A percentile compares a stretch with the other conserved stretches of the same genome.
These are phyloP conservation scores for Leucoagaricus sp. DNA, from an alignment of 1,284 basidiomycete species.

Conservation along the genomic window DNA sequence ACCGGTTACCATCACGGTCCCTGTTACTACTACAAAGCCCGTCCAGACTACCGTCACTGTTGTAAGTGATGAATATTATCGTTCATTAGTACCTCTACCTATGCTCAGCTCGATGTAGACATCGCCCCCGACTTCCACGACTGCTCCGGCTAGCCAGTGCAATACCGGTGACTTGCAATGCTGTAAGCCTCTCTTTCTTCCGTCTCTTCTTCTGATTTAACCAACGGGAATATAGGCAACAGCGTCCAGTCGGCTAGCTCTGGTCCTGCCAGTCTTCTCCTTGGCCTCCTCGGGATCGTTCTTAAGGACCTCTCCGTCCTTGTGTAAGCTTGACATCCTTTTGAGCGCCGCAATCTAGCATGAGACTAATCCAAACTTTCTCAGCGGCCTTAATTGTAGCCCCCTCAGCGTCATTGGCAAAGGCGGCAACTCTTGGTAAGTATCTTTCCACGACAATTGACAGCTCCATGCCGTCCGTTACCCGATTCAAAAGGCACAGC, in stretches of 20 bases:
- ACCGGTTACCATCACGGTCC: conserved; percentile 17
- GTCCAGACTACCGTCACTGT: conserved; percentile 18
- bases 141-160: conserved; percentile 23
- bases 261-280: conserved; percentile 4
- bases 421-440: conserved; percentile 22
- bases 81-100: neutral
- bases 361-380: neutral
- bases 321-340: conserved; percentile 12
- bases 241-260: conserved; percentile 12
- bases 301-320: conserved; percentile 20
- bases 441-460: conserved; percentile 6
- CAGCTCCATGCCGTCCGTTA: neutral
- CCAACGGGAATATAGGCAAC: conserved; percentile 16
- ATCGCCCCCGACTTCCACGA: conserved; percentile 13
- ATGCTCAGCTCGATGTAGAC: conserved; percentile 11
- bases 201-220: neutral
- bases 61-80: neutral
- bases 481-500: neutral
- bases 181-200: conserved; percentile 27
- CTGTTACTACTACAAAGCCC: conserved; percentile 18
- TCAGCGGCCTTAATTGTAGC: conserved; percentile 21
- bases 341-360: neutral
- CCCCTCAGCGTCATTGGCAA: conserved; percentile 23
- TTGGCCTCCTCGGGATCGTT: conserved; percentile 22
- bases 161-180: conserved; percentile 34